These are phyloP conservation scores for Nothophytophthora sp. DNA, from an alignment of 352 stramenopile species.

Conservation along the genomic window DNA sequence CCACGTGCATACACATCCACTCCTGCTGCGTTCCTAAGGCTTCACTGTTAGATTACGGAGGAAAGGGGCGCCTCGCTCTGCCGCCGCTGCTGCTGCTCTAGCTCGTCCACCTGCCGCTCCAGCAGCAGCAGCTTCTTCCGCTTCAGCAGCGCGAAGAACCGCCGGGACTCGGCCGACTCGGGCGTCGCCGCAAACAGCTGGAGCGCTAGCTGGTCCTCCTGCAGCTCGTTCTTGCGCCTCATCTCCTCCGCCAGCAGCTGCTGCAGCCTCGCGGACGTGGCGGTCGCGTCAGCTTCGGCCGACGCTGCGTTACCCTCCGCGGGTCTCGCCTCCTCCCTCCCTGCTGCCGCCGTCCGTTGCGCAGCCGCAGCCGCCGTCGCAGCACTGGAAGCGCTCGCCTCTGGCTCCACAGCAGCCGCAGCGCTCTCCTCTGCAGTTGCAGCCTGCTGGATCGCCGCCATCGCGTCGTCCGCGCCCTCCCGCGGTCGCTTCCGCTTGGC, in stretches of 20 bases:
- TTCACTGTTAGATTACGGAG: too few relatives aligned
- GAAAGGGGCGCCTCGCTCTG: constrained; percentile 6
- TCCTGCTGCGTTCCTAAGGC: not conserved
- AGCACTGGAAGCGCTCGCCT: not conserved
- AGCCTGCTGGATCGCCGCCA: not conserved
- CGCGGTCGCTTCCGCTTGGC: not conserved
- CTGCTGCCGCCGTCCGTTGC: not conserved
- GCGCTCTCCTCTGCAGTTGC: too few relatives aligned
- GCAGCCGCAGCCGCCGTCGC: not conserved
- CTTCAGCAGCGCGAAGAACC: constrained; percentile 20
- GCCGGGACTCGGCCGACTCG: constrained; percentile 4
- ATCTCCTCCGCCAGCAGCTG: not conserved
- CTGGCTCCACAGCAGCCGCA: too few relatives aligned
- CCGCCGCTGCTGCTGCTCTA: constrained; percentile 16
- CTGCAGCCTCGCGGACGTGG: not conserved
- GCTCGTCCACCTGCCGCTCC: constrained; percentile 14
- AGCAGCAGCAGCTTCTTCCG: constrained; percentile 20
- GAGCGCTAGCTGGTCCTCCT: not conserved
- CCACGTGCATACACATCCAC: not conserved
- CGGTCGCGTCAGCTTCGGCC: not conserved
- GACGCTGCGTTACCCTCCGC: not conserved
- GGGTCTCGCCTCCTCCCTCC: not conserved
- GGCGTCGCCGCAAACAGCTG: not conserved
- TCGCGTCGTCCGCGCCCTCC: not conserved
- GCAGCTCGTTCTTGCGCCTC: not conserved